A percentile compares a stretch with the other conserved stretches of the same genome.
These are phyloP conservation scores for Strombidium stylifer DNA, from an alignment of 73 alveolate species.

Conservation along the genomic window DNA sequence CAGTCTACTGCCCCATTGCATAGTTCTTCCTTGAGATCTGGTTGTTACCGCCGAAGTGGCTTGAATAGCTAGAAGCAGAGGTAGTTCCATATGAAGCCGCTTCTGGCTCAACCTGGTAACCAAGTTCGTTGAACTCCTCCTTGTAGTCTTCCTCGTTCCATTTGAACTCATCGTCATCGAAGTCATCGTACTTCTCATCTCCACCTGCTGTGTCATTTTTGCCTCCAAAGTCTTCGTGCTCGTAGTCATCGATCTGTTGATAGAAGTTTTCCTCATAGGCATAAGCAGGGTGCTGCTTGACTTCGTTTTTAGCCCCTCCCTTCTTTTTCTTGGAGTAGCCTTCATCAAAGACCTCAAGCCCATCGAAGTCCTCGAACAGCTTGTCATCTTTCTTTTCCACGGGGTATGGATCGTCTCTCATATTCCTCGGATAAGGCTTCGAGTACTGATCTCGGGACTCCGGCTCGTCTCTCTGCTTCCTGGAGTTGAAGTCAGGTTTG, in stretches of 20 bases:
- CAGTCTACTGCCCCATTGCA: slow-evolving; percentile 37
- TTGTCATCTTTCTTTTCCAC: too few relatives aligned
- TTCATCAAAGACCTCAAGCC: not conserved
- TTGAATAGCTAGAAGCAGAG: slow-evolving; percentile 31
- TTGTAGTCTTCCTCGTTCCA: slow-evolving; percentile 7
- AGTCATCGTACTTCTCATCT: slow-evolving; percentile 11
- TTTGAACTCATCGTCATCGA: slow-evolving; percentile 57
- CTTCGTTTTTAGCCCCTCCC: not conserved
- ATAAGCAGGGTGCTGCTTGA: not conserved
- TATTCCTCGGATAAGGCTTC: not conserved
- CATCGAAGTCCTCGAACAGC: not conserved
- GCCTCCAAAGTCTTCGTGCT: not conserved
- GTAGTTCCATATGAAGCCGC: slow-evolving; percentile 29
- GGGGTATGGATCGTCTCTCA: not conserved
- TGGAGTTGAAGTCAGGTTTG: too few relatives aligned
- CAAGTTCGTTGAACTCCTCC: slow-evolving; percentile 26
- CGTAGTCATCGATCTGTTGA: not conserved
- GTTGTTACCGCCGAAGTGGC: slow-evolving; percentile 22
- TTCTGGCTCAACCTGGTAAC: slow-evolving; percentile 43
- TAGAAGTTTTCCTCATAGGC: not conserved
- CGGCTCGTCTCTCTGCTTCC: not conserved
- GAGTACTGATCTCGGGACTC: not conserved
- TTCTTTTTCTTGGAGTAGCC: not conserved
- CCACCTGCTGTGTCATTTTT: not conserved
- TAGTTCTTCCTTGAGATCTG: slow-evolving; percentile 26